Evolutionary conservation across 768 basidiomycete genomes (phyloP), one percentile per base, ranked within the genome.

Genomic region (Lentinula sp.): DNA sequence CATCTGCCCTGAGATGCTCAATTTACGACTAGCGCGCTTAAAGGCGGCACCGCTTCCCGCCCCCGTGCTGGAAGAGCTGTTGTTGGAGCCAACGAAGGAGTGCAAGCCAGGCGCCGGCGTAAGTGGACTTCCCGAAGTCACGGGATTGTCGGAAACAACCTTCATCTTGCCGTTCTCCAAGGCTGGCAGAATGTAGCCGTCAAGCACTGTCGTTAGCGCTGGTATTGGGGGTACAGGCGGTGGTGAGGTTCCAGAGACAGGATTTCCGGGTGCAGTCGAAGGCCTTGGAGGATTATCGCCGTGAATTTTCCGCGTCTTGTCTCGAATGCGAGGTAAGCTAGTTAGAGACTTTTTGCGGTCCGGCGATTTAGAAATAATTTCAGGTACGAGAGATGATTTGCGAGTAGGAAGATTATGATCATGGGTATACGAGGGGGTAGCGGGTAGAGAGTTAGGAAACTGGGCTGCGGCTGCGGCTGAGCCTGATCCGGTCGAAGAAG

Each of bases 1-100:
- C 65, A 84, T 83, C 53, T 85, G 83, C 54, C 81, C 78, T 23
- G 80, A 80, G 60, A 91, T 70, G 69, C 89, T 91, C 72, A 91
- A 71, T 74, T 91, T 91, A 59, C 88, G 77, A 67, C 75, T 79
- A 62, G 83, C 75, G 45, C 75, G 73, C 67, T 74, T 81, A 60
- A 74, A 63, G n/a, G 66, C 66, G 11, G 67, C 60, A 46, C 66
- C 60, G 23, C 58, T 63, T 43, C 67, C 69, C 59, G 59, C 68
- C 8, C 65, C 61, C 32, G 68, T 65, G 60, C 65, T 66, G 43
- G 59, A 62, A 37, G 63, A 65, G 54, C 62, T 71, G 23, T 62
- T 66, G 45, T 58, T 62, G 40, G 50, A 52, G 40, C 39, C 57
- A 13, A 15, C 57, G 18, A 48, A 18, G 21, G 57, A 49, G 13